These are phyloP conservation scores for Cadophora luteo-olivacea DNA, from an alignment of 2,329 filamentous ascomycete genomes.

Conservation along the genomic window DNA sequence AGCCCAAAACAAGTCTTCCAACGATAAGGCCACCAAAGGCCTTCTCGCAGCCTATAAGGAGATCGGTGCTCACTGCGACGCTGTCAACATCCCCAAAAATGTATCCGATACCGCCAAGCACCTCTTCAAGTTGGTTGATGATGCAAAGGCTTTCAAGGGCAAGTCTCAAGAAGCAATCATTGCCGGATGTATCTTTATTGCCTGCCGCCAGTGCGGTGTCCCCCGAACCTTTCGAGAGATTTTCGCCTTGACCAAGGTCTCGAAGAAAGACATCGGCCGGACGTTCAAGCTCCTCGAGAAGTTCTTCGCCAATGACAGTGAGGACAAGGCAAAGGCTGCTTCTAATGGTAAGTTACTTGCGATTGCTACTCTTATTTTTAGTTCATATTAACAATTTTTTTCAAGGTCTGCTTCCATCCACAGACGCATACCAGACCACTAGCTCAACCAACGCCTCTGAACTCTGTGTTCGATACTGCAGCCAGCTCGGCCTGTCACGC, in stretches of 20 bases:
- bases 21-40: conserved; percentile 83
- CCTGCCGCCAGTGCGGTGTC: conserved; percentile 87
- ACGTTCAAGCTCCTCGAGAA: conserved; percentile 94
- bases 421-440: conserved; percentile 73
- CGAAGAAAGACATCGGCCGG: conserved; percentile 95
- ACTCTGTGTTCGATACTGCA: conserved; percentile 90
- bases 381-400: conserved; percentile 41
- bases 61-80: conserved; percentile 86
- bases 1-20: conserved; percentile 80
- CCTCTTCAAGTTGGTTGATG: conserved; percentile 93
- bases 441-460: conserved; percentile 81
- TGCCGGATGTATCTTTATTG: conserved; percentile 96
- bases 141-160: conserved; percentile 92
- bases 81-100: conserved; percentile 78
- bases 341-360: conserved; percentile 57
- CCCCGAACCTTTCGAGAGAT: conserved; percentile 94
- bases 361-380: conserved; percentile 33
- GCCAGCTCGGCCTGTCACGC: conserved; percentile 74
- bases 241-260: conserved; percentile 88
- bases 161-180: conserved; percentile 95
- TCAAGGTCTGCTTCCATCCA: conserved; percentile 41
- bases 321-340: conserved; percentile 59
- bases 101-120: conserved; percentile 92
- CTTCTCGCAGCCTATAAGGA: conserved; percentile 86
- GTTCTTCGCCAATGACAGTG: conserved; percentile 79